Conservation (phyloP, 2,329 filamentous ascomycete genomes). For the Stachybotrys chlorohalonatus region DNA sequence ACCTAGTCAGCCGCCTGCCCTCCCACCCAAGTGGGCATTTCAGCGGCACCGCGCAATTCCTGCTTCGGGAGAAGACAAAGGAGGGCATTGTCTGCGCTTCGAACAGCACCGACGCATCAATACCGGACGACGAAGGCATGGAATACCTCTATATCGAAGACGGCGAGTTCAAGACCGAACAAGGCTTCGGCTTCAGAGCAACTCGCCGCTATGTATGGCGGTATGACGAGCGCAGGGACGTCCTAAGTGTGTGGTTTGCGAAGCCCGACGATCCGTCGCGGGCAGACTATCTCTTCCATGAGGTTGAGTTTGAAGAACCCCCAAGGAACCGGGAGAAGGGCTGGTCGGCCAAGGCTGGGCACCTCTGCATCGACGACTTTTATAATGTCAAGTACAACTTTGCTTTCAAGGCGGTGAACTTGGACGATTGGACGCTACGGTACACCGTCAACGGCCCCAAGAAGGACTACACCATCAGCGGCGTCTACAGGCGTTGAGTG, state of each 20-base stretch:
- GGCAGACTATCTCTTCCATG: conserved; percentile 68
- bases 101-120: conserved; percentile 3
- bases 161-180: conserved; percentile 52
- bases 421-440: conserved; percentile 49
- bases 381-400: conserved; percentile 66
- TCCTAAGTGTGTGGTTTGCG: conserved; percentile 65
- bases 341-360: conserved; percentile 57
- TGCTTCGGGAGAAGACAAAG: conserved; percentile 49
- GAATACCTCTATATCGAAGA: conserved; percentile 65
- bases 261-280: conserved; percentile 50
- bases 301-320: conserved; percentile 50
- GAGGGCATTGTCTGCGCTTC: conserved; percentile 34
- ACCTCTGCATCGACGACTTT: conserved; percentile 63
- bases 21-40: conserved; percentile 57
- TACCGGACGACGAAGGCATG: conserved; percentile 25
- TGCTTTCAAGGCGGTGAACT: conserved; percentile 45
- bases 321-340: conserved; percentile 24
- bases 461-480: conserved; percentile 61
- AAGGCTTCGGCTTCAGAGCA: conserved; percentile 48
- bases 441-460: conserved; percentile 63
- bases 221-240: conserved; percentile 52
- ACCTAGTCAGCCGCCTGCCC: conserved; percentile 42
- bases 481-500: conserved; percentile 35
- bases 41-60: conserved; percentile 55
- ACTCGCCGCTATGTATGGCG: conserved; percentile 64